Percentiles rank a stretch among this genome's conserved stretches.
These are phyloP conservation scores for Vaccinium macrocarpon DNA, from an alignment of 148 eudicot genomes.

Conservation along the genomic window DNA sequence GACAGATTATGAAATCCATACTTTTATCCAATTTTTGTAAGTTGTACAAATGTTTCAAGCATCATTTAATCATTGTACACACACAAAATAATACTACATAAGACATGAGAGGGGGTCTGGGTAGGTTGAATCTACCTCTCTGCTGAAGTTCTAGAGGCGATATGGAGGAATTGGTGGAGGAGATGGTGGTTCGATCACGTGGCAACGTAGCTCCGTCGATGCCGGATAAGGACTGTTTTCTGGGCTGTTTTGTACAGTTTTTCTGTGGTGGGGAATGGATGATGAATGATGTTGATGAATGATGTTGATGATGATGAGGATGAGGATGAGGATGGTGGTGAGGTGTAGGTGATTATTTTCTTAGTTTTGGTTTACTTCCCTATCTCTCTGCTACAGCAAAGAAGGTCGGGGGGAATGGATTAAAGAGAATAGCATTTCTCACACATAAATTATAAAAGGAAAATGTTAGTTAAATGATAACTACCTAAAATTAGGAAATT, in stretches of 20 bases:
- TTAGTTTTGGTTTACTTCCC: neutral
- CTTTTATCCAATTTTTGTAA: neutral
- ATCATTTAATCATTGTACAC: neutral
- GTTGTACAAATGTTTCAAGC: neutral
- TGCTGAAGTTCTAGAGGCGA: neutral
- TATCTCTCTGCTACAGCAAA: no score
- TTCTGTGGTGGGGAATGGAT: no score
- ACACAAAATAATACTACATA: neutral
- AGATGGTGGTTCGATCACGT: neutral
- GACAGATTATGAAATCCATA: neutral
- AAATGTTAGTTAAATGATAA: no score
- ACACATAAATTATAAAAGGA: no score
- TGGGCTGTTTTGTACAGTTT: no score
- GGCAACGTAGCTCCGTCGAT: no score
- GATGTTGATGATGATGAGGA: neutral
- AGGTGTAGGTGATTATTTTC: neutral
- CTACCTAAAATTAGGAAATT: no score
- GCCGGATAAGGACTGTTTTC: no score
- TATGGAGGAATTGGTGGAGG: neutral
- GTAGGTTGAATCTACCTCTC: neutral
- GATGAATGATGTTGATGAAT: neutral
- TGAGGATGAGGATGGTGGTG: neutral
- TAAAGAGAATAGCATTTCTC: neutral
- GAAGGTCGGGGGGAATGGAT: neutral
- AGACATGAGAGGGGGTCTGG: neutral